Evolutionary conservation across 2,329 filamentous ascomycete species (phyloP).

Genomic region (Talaromyces albobiverticillius): DNA sequence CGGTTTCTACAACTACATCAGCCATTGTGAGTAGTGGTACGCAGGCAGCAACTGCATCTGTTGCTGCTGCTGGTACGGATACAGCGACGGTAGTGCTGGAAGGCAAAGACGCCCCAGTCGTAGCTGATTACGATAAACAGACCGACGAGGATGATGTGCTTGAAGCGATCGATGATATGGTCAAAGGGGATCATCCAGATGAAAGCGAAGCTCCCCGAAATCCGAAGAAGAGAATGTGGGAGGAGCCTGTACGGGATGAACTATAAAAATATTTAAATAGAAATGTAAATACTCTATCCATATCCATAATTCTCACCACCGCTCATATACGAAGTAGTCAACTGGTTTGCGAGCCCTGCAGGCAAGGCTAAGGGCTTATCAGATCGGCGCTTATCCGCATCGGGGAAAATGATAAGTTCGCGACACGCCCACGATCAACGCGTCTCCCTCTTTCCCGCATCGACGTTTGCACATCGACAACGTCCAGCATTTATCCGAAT

Average conservation of each 20-base stretch:
- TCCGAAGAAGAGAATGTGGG: slow-evolving; percentile 50
- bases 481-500: no score
- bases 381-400: background rate
- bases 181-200: slow-evolving; percentile 19
- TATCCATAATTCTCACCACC: background rate
- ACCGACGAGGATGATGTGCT: slow-evolving; percentile 34
- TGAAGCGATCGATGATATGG: slow-evolving; percentile 42
- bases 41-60: slow-evolving; percentile 18
- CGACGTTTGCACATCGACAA: no score
- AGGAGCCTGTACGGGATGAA: slow-evolving; percentile 41
- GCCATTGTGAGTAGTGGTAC: slow-evolving; percentile 17
- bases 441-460: slow-evolving; percentile 11
- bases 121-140: slow-evolving; percentile 21
- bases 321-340: background rate
- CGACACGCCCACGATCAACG: slow-evolving; percentile 11
- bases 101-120: slow-evolving; percentile 3
- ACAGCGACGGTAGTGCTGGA: slow-evolving; percentile 7
- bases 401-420: slow-evolving; percentile 8
- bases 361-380: background rate
- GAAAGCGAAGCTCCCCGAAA: slow-evolving; percentile 41
- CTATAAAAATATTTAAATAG: slow-evolving; percentile 6
- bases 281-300: background rate
- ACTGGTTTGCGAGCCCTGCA: no score
- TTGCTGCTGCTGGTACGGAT: slow-evolving; percentile 12
- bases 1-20: slow-evolving; percentile 28